Base-by-base conservation (phyloP, 768 basidiomycete species). In the Mycena epipterygia region DNA sequence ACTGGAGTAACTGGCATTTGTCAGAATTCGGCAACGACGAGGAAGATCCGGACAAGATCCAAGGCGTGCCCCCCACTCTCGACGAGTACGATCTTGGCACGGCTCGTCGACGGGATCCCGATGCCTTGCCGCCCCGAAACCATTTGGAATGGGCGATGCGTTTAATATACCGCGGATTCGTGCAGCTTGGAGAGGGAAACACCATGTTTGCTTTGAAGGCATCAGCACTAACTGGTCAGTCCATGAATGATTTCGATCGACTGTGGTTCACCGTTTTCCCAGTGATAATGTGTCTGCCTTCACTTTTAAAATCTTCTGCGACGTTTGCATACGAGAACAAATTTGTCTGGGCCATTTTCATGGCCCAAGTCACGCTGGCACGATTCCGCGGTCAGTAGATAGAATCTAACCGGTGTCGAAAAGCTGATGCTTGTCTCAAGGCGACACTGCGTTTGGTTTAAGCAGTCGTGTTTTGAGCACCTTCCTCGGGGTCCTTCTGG, bases 321-420 rank as follows among this genome's bases (percentile, higher is more conserved):
- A 69, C 73, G 5, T 91, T 88, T 75, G 90, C 91, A 2, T 92
- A 90, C 66, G 92, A 80, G 37, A 89, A 93, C 66, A 84, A 88
- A 63, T 89, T 90, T 74, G 86, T 91, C 4, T 95, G 93, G 93
- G 92, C 84, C 13, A 85, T 93, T 90, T 85, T 94, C 75, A 93
- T 94, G 90, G 92, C 88, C 0, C 93, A 94, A 74, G 81, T 93
- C 8, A 92, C 92, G 0, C 78, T 93, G 0, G 83, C 90, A 12
- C 88, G 93, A 21, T 94, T 93, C 75, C 85, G 91, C 64, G 72
- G 72, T 69, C 16, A 39, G 67, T 37, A 33, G 55, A 44, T 14
- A 17, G 9, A 27, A 42, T 16, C 0, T 29, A n/a, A n/a, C n/a
- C n/a, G n/a, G n/a, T n/a, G n/a, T n/a, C 5, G 3, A 25, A 16